These are phyloP conservation scores for Corymbia calophylla DNA, from an alignment of 441 rosid species.

Conservation along the genomic window DNA sequence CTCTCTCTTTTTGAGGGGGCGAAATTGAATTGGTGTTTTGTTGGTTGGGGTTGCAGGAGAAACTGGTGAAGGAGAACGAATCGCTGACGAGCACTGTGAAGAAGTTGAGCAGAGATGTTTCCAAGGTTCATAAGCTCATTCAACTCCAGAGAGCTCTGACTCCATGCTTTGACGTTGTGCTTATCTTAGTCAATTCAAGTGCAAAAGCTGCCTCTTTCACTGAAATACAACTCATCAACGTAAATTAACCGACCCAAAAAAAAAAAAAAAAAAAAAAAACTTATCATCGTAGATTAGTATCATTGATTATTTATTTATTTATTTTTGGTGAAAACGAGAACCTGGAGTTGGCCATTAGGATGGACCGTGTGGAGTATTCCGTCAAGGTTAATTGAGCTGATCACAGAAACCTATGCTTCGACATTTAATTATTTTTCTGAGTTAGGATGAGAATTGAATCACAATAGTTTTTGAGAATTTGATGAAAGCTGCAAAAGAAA, in stretches of 20 bases:
- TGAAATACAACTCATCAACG: neutral
- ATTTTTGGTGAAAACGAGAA: neutral
- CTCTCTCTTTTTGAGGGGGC: neutral
- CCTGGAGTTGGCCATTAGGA: neutral
- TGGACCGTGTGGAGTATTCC: neutral
- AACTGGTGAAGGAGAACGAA: constrained; percentile 49
- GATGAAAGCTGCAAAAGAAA: neutral
- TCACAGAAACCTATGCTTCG: neutral
- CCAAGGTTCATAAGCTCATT: constrained; percentile 37
- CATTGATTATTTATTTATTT: neutral
- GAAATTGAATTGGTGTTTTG: neutral
- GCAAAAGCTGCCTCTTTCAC: neutral
- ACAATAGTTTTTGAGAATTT: neutral
- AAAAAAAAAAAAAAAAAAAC: no score
- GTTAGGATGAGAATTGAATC: neutral
- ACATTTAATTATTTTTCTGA: neutral
- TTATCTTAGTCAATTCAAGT: neutral
- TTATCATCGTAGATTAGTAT: neutral
- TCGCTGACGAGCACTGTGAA: constrained; percentile 47
- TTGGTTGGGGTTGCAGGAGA: constrained; percentile 40
- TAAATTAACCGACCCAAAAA: no score
- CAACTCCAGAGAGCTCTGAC: no score
- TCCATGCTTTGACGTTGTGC: neutral
- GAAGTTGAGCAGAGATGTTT: constrained; percentile 88
- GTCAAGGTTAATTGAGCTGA: neutral